These are phyloP conservation scores for Nemania diffusa DNA, from an alignment of 2,329 filamentous ascomycete genomes.

Conservation along the genomic window DNA sequence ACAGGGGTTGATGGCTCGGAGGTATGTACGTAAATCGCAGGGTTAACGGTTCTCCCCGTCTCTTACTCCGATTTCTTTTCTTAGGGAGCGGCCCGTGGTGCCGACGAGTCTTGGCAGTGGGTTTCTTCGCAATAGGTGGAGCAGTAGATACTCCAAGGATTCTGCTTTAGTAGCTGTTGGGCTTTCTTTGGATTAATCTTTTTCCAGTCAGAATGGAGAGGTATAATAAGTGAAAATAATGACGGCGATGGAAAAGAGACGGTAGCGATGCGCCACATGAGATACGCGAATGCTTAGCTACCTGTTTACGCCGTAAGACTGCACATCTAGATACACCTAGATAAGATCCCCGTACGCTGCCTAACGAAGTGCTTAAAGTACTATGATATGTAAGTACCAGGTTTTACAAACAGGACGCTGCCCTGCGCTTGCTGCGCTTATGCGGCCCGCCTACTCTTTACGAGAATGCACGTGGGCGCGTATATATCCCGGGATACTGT, in stretches of 20 bases:
- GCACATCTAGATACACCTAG: background rate
- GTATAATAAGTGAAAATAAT: background rate
- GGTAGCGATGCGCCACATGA: background rate
- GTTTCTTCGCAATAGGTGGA: background rate
- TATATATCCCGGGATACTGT: background rate
- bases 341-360: background rate
- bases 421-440: slow-evolving; percentile 20
- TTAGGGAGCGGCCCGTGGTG: slow-evolving; percentile 19
- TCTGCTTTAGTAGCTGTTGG: background rate
- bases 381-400: background rate
- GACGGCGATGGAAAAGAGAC: background rate
- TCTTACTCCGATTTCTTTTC: slow-evolving; percentile 13
- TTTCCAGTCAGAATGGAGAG: background rate
- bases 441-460: slow-evolving; percentile 19
- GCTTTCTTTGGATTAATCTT: background rate
- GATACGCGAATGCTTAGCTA: background rate
- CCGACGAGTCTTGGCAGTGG: slow-evolving; percentile 17
- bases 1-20: slow-evolving; percentile 2
- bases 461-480: slow-evolving; percentile 2
- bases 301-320: background rate
- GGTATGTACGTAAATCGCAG: background rate
- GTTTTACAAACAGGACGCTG: background rate
- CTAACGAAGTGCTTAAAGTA: background rate
- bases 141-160: slow-evolving; percentile 1
- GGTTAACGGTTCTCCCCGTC: slow-evolving; percentile 9